Conservation (phyloP, 2,329 filamentous ascomycete species). For the Colletotrichum sublineola region DNA sequence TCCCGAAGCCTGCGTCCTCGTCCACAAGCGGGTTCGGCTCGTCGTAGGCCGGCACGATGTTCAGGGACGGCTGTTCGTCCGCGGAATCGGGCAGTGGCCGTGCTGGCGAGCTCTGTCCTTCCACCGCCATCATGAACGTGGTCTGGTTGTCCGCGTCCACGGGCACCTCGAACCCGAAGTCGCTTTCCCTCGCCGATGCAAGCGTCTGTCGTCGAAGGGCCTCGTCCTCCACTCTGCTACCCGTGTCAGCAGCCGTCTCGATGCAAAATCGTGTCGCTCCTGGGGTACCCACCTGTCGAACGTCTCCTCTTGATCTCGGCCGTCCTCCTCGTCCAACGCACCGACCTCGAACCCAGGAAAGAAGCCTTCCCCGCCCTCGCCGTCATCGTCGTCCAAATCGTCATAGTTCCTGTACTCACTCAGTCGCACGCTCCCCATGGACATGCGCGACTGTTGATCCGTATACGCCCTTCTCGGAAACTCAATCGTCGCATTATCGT, state of each 20-base stretch:
- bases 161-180: slow-evolving; percentile 65
- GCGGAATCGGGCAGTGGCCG: slow-evolving; percentile 40
- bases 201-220: slow-evolving; percentile 55
- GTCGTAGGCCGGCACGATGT: slow-evolving; percentile 42
- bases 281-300: slow-evolving; percentile 8
- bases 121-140: slow-evolving; percentile 62
- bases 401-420: slow-evolving; percentile 63
- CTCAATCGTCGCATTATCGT: slow-evolving; percentile 70
- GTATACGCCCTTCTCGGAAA: slow-evolving; percentile 66
- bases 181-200: slow-evolving; percentile 58
- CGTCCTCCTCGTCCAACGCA: slow-evolving; percentile 48
- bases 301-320: slow-evolving; percentile 54
- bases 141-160: slow-evolving; percentile 61
- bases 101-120: slow-evolving; percentile 44
- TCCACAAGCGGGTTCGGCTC: slow-evolving; percentile 28
- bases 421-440: slow-evolving; percentile 65
- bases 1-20: slow-evolving; percentile 19
- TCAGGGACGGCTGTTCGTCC: slow-evolving; percentile 40
- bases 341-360: slow-evolving; percentile 54
- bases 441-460: slow-evolving; percentile 62
- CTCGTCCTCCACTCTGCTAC: slow-evolving; percentile 54
- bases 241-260: slow-evolving; percentile 44
- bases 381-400: slow-evolving; percentile 57
- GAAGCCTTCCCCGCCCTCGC: slow-evolving; percentile 62
- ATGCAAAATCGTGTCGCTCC: too few species aligned